phyloP scores from a whole-genome alignment of 257 asterid genomes.

The Agastache rugosa region DNA sequence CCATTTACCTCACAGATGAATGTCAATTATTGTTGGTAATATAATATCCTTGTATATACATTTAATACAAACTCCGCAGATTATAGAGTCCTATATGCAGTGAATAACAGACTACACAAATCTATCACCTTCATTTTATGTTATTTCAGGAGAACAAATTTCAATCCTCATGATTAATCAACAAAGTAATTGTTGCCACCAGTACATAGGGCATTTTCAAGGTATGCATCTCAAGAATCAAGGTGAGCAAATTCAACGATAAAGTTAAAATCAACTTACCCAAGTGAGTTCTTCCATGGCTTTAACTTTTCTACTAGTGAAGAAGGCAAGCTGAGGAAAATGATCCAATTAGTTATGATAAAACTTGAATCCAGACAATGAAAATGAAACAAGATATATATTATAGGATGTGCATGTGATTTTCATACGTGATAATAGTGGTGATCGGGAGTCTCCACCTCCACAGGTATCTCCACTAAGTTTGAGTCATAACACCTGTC shows the following conservation, averaged over 20 bases:
- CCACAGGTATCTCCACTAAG: constrained; percentile 95
- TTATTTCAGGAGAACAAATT: neutral
- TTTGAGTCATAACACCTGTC: constrained; percentile 81
- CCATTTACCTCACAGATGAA: neutral
- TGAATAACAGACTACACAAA: neutral
- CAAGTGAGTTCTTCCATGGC: constrained; percentile 98
- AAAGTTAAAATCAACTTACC: constrained; percentile 55
- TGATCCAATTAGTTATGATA: constrained; percentile 26
- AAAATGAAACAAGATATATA: constrained; percentile 25
- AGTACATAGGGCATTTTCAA: constrained; percentile 14
- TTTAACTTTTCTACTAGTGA: constrained; percentile 83
- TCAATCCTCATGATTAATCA: neutral
- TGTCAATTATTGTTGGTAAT: neutral
- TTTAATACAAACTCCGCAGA: neutral
- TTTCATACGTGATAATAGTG: constrained; percentile 84
- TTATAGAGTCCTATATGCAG: neutral
- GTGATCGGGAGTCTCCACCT: constrained; percentile 93
- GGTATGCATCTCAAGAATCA: constrained; percentile 16
- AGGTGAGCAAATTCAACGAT: constrained; percentile 19
- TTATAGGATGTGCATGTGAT: constrained; percentile 24
- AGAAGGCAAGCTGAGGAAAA: constrained; percentile 79
- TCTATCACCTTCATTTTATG: neutral
- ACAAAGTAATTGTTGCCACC: neutral
- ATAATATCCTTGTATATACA: neutral
- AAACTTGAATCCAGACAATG: constrained; percentile 23